A percentile compares a stretch with the other conserved stretches of the same genome.
Evolutionary conservation across 1,139 yeast genomes (phyloP).

Genomic region (Debaryomycetaceae sp.): DNA sequence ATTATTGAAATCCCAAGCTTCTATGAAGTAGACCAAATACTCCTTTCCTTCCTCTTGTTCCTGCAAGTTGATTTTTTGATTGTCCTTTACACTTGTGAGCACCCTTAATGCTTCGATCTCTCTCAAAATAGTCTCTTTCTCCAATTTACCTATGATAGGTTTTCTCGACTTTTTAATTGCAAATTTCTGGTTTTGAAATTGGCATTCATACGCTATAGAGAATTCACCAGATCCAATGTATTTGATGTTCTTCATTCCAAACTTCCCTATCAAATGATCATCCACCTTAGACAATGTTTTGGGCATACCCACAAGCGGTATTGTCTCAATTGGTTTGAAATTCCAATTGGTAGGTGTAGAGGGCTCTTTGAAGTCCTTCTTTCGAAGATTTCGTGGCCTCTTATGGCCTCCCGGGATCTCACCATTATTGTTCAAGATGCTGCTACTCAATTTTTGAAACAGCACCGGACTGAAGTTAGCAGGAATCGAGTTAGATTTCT

Average conservation of each 20-base stretch:
- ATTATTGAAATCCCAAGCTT: constrained; percentile 79
- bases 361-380: constrained; percentile 18
- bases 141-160: constrained; percentile 41
- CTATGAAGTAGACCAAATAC: constrained; percentile 72
- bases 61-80: constrained; percentile 30
- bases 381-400: constrained; percentile 1
- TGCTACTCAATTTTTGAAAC: neutral
- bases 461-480: constrained; percentile 28
- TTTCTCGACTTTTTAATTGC: constrained; percentile 84
- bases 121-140: constrained; percentile 32
- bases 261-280: constrained; percentile 61
- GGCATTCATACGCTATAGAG: constrained; percentile 77
- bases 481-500: constrained; percentile 30
- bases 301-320: neutral
- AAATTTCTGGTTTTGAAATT: constrained; percentile 61
- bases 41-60: constrained; percentile 77
- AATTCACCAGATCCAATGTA: constrained; percentile 84
- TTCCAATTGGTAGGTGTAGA: constrained; percentile 25
- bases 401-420: constrained; percentile 1
- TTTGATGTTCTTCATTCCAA: constrained; percentile 61
- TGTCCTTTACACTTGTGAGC: constrained; percentile 40
- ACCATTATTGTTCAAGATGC: neutral
- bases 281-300: constrained; percentile 32
- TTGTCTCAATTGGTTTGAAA: constrained; percentile 3
- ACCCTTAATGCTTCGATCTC: constrained; percentile 45